Evolutionary conservation across 805 yeast genomes (phyloP).

Genomic region (Saccharomycopsis sp.): DNA sequence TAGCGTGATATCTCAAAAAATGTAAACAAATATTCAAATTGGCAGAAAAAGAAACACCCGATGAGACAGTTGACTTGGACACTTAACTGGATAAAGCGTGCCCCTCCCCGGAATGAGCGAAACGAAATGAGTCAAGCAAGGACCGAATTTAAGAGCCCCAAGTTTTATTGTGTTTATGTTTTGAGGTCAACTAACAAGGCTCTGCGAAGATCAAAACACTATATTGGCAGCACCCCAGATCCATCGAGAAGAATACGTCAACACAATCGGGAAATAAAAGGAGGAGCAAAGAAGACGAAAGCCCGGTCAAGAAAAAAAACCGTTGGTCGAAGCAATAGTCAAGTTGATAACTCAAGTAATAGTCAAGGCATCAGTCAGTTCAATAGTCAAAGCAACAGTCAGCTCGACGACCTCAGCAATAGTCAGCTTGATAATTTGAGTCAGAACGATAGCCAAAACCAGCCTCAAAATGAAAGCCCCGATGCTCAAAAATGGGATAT

Average conservation of each 20-base stretch:
- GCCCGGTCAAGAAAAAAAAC: no score
- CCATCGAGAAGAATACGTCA: constrained; percentile 64
- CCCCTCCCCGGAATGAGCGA: not conserved
- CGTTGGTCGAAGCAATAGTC: no score
- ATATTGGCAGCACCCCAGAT: constrained; percentile 79
- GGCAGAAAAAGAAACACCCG: no score
- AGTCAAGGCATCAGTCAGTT: not conserved
- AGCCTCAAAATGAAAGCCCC: no score
- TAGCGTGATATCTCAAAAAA: no score
- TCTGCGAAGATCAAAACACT: constrained; percentile 44
- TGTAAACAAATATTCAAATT: no score
- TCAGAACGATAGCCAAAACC: not conserved
- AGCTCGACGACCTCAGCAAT: no score
- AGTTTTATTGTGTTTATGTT: constrained; percentile 66
- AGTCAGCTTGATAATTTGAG: no score
- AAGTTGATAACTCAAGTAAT: not conserved
- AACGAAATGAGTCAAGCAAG: not conserved
- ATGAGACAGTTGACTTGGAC: no score
- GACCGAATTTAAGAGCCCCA: constrained; percentile 25
- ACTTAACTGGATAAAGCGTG: no score
- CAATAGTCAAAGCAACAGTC: not conserved
- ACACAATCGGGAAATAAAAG: constrained; percentile 65
- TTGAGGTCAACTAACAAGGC: constrained; percentile 51
- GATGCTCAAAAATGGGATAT: constrained; percentile 72
- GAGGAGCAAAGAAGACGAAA: constrained; percentile 69